These are phyloP conservation scores for Thelephora ganbajun DNA, from an alignment of 768 basidiomycete species.

Conservation along the genomic window DNA sequence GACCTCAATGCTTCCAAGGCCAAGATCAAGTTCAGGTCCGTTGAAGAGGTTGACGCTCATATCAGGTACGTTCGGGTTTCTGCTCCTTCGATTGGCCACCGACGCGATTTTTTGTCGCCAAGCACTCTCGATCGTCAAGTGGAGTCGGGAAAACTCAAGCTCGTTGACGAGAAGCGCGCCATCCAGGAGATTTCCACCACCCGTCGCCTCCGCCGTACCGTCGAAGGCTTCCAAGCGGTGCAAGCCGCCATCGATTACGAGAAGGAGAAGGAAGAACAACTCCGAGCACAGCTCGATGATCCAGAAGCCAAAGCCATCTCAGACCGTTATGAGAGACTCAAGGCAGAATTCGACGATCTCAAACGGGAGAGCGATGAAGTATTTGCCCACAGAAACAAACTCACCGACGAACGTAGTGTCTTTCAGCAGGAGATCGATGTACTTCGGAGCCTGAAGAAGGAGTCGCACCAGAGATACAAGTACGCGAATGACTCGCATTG, in stretches of 20 bases:
- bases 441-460: slow-evolving; percentile 67
- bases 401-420: slow-evolving; percentile 77
- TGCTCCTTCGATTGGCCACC: slow-evolving; percentile 1
- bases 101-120: too few relatives aligned
- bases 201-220: slow-evolving; percentile 55
- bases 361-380: slow-evolving; percentile 80
- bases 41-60: slow-evolving; percentile 76
- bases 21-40: slow-evolving; percentile 69
- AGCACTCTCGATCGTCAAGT: slow-evolving; percentile 64
- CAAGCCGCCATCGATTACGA: slow-evolving; percentile 76
- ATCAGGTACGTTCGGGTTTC: slow-evolving; percentile 73
- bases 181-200: slow-evolving; percentile 73
- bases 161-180: slow-evolving; percentile 92
- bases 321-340: slow-evolving; percentile 71
- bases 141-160: slow-evolving; percentile 82
- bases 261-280: slow-evolving; percentile 57
- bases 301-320: slow-evolving; percentile 74
- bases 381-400: slow-evolving; percentile 63
- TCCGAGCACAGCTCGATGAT: slow-evolving; percentile 78
- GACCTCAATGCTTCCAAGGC: slow-evolving; percentile 71
- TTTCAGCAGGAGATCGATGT: slow-evolving; percentile 56
- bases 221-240: slow-evolving; percentile 71
- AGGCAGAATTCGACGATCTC: slow-evolving; percentile 72
- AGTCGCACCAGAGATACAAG: slow-evolving; percentile 53
- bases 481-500: slow-evolving; percentile 78